Evolutionary conservation across 148 eudicot species (phyloP).

Genomic region (Drosera capensis): DNA sequence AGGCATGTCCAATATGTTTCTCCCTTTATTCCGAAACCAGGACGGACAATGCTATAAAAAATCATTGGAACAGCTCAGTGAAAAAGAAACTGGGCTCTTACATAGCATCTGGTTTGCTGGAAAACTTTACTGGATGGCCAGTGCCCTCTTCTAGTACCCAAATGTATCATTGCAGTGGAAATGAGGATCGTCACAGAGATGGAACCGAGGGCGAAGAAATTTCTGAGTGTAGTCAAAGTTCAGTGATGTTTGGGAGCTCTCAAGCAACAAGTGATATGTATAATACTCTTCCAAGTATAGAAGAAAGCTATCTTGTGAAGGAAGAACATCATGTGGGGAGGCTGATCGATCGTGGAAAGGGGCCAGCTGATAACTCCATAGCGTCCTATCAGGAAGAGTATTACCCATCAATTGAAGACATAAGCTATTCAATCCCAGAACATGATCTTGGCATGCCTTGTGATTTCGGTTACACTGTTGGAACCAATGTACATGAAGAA

Average conservation of each 20-base stretch:
- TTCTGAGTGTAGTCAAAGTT: conserved; percentile 66
- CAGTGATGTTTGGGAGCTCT: conserved; percentile 34
- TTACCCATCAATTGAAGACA: conserved; percentile 25
- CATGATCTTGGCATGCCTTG: conserved; percentile 32
- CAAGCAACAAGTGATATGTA: conserved; percentile 39
- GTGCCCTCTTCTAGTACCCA: conserved; percentile 23
- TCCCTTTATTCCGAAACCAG: conserved; percentile 32
- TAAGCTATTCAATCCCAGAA: conserved; percentile 31
- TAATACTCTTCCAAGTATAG: conserved; percentile 17
- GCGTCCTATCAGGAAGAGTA: conserved; percentile 28
- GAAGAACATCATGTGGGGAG: too few species aligned
- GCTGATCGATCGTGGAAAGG: conserved; percentile 22
- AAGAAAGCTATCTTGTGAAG: conserved; percentile 25
- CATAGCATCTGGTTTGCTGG: conserved; percentile 73
- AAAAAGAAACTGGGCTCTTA: conserved; percentile 85
- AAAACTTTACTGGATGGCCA: conserved; percentile 50
- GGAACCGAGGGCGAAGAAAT: conserved; percentile 49
- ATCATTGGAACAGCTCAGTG: conserved; percentile 98
- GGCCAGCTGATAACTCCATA: conserved; percentile 23
- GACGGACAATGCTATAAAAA: conserved; percentile 93
- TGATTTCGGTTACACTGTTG: conserved; percentile 33
- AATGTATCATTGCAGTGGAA: conserved; percentile 19
- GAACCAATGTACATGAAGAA: conserved; percentile 16
- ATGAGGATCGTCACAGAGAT: conserved; percentile 24
- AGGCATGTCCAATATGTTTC: conserved; percentile 9